These are phyloP conservation scores for Microbotryum silenes-acaulis DNA, from an alignment of 1,284 basidiomycete genomes.

Conservation along the genomic window DNA sequence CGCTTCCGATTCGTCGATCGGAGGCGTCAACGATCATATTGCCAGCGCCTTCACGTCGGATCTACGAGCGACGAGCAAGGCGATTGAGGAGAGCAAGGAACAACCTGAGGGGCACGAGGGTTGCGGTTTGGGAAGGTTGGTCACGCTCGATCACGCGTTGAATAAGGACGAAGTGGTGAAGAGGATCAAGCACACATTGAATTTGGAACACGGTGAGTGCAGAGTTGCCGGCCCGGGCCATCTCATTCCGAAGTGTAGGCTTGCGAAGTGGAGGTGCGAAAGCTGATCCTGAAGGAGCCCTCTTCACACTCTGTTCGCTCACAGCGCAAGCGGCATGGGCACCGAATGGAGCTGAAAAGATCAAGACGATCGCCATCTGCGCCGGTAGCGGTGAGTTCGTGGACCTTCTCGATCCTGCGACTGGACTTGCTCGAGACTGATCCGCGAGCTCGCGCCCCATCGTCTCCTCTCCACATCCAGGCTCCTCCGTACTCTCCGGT, in stretches of 20 bases:
- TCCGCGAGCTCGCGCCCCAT: no score
- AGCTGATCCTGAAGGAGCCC: not conserved
- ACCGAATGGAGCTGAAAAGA: not conserved
- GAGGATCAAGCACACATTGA: slow-evolving; percentile 21
- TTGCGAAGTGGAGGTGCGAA: not conserved
- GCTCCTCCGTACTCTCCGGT: slow-evolving; percentile 21
- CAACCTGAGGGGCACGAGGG: slow-evolving; percentile 25
- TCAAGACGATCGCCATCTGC: slow-evolving; percentile 26
- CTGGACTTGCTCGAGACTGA: no score
- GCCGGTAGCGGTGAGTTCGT: slow-evolving; percentile 22
- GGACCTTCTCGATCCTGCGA: not conserved
- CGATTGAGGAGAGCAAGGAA: slow-evolving; percentile 8
- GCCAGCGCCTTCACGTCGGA: slow-evolving; percentile 2
- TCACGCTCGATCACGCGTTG: slow-evolving; percentile 10
- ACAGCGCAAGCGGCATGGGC: slow-evolving; percentile 30
- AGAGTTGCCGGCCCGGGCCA: not conserved
- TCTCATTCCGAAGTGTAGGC: no score
- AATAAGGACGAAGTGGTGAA: slow-evolving; percentile 10
- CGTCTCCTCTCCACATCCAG: not conserved
- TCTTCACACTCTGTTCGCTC: not conserved
- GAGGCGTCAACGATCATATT: slow-evolving; percentile 28
- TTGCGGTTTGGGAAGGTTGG: slow-evolving; percentile 20
- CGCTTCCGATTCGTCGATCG: slow-evolving; percentile 23
- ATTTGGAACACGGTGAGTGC: slow-evolving; percentile 18
- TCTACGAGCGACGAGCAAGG: not conserved